Percentiles rank a stretch among this genome's conserved stretches.
Evolutionary conservation across 1,284 basidiomycete species (phyloP).

Genomic region (Mycosarcoma maydis): DNA sequence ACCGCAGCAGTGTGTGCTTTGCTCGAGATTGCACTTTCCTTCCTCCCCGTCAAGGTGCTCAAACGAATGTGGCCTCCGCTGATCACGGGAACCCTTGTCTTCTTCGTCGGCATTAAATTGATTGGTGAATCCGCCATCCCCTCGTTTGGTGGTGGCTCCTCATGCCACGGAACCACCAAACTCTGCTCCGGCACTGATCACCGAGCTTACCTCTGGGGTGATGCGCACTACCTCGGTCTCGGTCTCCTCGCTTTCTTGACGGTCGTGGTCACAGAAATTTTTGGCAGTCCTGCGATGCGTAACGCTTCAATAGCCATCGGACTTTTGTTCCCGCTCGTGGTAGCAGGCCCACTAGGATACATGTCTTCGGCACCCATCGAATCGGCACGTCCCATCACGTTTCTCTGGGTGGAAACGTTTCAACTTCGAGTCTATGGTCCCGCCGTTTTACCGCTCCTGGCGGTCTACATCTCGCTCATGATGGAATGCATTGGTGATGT

Average conservation of each 20-base stretch:
- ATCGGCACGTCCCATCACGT: constrained; percentile 49
- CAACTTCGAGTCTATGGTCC: constrained; percentile 81
- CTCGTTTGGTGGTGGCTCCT: constrained; percentile 81
- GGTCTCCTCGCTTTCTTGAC: constrained; percentile 83
- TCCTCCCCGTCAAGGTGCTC: constrained; percentile 73
- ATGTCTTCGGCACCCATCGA: constrained; percentile 44
- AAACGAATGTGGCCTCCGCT: constrained; percentile 81
- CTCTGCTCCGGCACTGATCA: constrained; percentile 71
- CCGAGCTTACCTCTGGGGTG: constrained; percentile 74
- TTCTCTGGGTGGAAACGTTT: constrained; percentile 77
- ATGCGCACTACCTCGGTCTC: constrained; percentile 82
- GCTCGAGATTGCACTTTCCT: constrained; percentile 80
- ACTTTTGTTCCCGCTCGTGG: constrained; percentile 55
- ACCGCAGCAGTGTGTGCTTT: constrained; percentile 82
- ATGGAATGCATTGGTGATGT: constrained; percentile 89
- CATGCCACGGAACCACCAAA: constrained; percentile 72
- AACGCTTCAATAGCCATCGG: constrained; percentile 70
- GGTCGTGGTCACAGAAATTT: constrained; percentile 78
- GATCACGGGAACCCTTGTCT: constrained; percentile 71
- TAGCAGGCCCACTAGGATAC: constrained; percentile 56
- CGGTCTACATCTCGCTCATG: constrained; percentile 74
- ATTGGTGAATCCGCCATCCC: constrained; percentile 77
- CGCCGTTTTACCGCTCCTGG: constrained; percentile 82
- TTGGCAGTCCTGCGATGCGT: constrained; percentile 81
- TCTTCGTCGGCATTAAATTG: constrained; percentile 76